phyloP scores from a whole-genome alignment of 352 stramenopile genomes.

The Peronosclerospora sorghi region DNA sequence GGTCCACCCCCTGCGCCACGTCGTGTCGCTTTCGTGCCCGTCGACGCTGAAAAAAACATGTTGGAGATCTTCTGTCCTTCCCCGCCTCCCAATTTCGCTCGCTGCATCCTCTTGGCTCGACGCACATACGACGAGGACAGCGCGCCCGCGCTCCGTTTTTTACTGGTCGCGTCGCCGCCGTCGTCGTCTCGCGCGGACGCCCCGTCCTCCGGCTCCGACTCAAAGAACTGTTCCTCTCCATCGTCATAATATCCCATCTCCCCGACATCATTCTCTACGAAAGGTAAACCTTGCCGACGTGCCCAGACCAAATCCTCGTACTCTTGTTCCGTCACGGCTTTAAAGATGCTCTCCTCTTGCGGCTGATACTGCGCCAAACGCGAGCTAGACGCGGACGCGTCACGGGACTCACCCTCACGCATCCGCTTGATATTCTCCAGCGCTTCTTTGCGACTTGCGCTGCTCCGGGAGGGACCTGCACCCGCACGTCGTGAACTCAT shows the following conservation, averaged over 20 bases:
- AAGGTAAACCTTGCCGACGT: conserved; percentile 60
- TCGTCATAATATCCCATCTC: conserved; percentile 85
- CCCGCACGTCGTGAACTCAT: conserved; percentile 54
- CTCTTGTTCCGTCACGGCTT: conserved; percentile 75
- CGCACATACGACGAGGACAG: conserved; percentile 68
- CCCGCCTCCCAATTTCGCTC: conserved; percentile 51
- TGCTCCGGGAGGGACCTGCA: conserved; percentile 22
- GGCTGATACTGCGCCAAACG: conserved; percentile 67
- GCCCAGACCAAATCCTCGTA: conserved; percentile 80
- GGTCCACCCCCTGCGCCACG: conserved; percentile 15
- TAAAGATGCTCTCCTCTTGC: conserved; percentile 71
- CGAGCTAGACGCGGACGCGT: conserved; percentile 8
- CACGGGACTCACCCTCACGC: conserved; percentile 27
- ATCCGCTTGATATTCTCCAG: conserved; percentile 72
- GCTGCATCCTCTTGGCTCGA: conserved; percentile 74
- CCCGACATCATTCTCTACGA: conserved; percentile 78
- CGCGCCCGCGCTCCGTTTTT: conserved; percentile 67
- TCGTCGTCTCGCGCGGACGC: conserved; percentile 26
- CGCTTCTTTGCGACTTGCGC: conserved; percentile 34
- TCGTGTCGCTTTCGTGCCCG: conserved; percentile 25
- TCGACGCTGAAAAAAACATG: conserved; percentile 73
- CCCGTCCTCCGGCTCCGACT: conserved; percentile 56
- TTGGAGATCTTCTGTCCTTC: conserved; percentile 84
- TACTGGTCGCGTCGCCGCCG: conserved; percentile 23
- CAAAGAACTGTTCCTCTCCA: conserved; percentile 84